These are phyloP conservation scores for Calamus simplicifolius DNA, from an alignment of 176 grass and related monocot genomes.

Conservation along the genomic window DNA sequence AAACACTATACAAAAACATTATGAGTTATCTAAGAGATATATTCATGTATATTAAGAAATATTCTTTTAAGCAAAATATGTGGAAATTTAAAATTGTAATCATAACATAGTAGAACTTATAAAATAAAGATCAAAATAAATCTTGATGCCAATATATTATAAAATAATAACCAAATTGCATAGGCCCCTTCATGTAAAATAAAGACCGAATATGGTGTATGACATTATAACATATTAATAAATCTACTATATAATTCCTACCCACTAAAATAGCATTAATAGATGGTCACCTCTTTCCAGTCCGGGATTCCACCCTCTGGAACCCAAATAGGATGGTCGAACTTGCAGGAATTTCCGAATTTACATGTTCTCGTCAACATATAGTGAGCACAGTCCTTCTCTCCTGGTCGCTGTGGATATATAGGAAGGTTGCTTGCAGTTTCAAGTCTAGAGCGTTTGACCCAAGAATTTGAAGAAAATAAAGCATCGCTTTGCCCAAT, in stretches of 20 bases:
- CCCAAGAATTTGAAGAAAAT: constrained; percentile 81
- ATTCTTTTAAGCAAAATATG: neutral
- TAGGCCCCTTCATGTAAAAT: no score
- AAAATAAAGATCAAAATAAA: no score
- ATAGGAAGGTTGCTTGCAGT: constrained; percentile 67
- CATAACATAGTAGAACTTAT: constrained; percentile 6
- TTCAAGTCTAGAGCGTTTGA: constrained; percentile 84
- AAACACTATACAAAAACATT: no score
- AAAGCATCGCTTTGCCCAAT: constrained; percentile 57
- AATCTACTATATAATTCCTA: constrained; percentile 21
- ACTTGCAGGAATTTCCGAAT: constrained; percentile 76
- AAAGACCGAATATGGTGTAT: no score
- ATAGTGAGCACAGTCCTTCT: constrained; percentile 89
- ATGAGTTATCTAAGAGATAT: no score
- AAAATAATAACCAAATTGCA: no score
- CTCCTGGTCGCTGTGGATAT: constrained; percentile 70
- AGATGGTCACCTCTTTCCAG: constrained; percentile 96
- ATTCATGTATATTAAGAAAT: no score
- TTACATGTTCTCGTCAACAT: constrained; percentile 90
- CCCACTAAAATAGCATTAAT: constrained; percentile 31
- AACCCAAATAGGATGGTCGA: constrained; percentile 97
- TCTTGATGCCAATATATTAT: no score
- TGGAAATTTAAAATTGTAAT: neutral
- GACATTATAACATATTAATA: constrained; percentile 20
- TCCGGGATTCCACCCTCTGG: constrained; percentile 78